These are phyloP conservation scores for Carex arenaria DNA, from an alignment of 202 grass and related monocot species.

Conservation along the genomic window DNA sequence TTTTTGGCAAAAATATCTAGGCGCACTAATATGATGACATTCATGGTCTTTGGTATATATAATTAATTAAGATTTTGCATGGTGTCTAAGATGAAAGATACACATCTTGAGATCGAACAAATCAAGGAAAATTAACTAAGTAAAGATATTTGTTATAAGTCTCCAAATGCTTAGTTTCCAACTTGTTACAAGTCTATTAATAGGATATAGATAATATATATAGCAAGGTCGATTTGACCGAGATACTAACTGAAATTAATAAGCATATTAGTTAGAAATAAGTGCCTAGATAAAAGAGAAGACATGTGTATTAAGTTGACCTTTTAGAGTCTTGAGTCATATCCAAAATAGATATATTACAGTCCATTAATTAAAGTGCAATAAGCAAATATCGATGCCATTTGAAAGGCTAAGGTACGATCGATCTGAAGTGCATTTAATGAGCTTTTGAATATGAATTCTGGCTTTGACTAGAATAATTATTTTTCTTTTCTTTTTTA, in stretches of 20 bases:
- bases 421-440: constrained; percentile 20
- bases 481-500: background rate
- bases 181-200: too few species aligned
- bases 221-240: background rate
- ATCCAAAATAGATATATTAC: background rate
- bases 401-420: constrained; percentile 7
- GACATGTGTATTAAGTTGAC: background rate
- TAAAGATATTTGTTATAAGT: background rate
- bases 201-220: background rate
- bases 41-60: background rate
- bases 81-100: background rate
- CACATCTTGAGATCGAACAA: background rate
- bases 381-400: background rate
- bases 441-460: constrained; percentile 14
- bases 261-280: background rate
- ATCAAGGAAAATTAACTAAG: background rate
- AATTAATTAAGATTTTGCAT: background rate
- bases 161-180: background rate
- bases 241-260: background rate
- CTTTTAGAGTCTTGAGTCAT: background rate
- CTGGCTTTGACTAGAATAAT: background rate
- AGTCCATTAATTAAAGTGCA: background rate
- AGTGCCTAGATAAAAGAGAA: background rate
- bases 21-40: background rate
- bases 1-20: background rate